Conservation (phyloP, 176 grass and related monocot genomes). For the Cocos nucifera region DNA sequence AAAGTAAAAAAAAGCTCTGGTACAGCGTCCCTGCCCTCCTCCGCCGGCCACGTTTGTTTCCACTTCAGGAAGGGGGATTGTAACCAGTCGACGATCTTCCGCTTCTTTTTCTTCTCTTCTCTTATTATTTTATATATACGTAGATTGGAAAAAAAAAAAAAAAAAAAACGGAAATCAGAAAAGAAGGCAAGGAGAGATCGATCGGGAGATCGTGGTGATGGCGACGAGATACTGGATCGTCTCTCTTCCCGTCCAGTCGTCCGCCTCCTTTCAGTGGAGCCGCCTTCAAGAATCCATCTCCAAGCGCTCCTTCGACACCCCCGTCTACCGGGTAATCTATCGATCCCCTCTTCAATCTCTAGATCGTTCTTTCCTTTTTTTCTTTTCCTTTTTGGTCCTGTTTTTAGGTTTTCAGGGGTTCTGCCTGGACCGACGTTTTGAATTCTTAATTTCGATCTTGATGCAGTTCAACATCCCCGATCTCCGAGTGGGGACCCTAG, state of each 20-base stretch:
- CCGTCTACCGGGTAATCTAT: conserved; percentile 73
- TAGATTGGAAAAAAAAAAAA: no score
- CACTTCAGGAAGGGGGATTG: no score
- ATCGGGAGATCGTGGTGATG: conserved; percentile 25
- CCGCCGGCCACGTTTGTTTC: no score
- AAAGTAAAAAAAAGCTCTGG: no score
- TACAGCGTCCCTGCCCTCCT: no score
- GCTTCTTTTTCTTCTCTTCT: no score
- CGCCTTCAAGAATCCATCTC: conserved; percentile 70
- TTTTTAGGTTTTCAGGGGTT: not conserved
- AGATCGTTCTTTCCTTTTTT: no score
- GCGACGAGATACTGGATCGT: conserved; percentile 79
- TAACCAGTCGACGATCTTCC: no score
- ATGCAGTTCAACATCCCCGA: conserved; percentile 70
- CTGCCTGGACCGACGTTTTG: not conserved
- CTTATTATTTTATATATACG: no score
- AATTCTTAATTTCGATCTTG: not conserved
- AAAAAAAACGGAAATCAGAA: no score
- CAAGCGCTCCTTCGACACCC: conserved; percentile 78
- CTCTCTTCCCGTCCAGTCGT: conserved; percentile 51
- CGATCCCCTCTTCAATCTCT: not conserved
- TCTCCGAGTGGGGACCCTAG: conserved; percentile 81
- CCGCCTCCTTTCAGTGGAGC: conserved; percentile 40
- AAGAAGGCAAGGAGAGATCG: no score
- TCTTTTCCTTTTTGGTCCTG: no score